These are phyloP conservation scores for Cladorrhinum samala DNA, from an alignment of 495 filamentous ascomycete species.

Conservation along the genomic window DNA sequence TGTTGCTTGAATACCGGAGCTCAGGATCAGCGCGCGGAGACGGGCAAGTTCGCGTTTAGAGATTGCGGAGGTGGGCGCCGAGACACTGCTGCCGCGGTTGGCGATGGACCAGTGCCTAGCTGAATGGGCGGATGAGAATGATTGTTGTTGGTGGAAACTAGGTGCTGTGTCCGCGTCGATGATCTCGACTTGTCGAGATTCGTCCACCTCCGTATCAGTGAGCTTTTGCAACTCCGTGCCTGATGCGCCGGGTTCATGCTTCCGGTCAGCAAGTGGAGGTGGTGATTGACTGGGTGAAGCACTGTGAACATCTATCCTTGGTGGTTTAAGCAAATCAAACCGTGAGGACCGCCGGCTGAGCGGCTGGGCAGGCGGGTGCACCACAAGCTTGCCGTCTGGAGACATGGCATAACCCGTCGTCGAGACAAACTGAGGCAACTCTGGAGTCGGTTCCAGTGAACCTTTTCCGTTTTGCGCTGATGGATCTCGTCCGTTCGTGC, in stretches of 20 bases:
- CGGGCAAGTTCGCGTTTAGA: slow-evolving; percentile 68
- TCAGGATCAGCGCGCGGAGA: slow-evolving; percentile 65
- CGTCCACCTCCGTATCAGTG: slow-evolving; percentile 19
- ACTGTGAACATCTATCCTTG: slow-evolving; percentile 54
- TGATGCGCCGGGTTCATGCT: slow-evolving; percentile 28
- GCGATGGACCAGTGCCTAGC: slow-evolving; percentile 66
- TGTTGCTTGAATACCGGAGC: slow-evolving; percentile 77
- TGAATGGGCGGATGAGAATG: slow-evolving; percentile 22
- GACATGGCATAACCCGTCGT: slow-evolving; percentile 14
- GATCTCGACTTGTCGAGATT: slow-evolving; percentile 3
- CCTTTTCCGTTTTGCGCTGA: slow-evolving; percentile 24
- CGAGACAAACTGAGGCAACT: slow-evolving; percentile 34
- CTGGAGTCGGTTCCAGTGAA: slow-evolving; percentile 36
- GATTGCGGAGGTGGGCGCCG: slow-evolving; percentile 31
- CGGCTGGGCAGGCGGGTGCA: slow-evolving; percentile 23
- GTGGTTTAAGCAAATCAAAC: slow-evolving; percentile 54
- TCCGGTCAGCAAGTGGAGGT: slow-evolving; percentile 16
- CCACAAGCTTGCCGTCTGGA: slow-evolving; percentile 5
- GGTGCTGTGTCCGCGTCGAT: slow-evolving; percentile 20
- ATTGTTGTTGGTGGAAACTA: slow-evolving; percentile 13
- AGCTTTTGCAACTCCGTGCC: slow-evolving; percentile 29
- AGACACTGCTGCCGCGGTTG: slow-evolving; percentile 41
- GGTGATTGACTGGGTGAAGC: slow-evolving; percentile 40
- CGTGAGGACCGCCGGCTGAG: slow-evolving; percentile 39
- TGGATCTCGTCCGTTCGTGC: slow-evolving; percentile 12